Evolutionary conservation across 345 rosid species (phyloP).

Genomic region (Moringa oleifera): DNA sequence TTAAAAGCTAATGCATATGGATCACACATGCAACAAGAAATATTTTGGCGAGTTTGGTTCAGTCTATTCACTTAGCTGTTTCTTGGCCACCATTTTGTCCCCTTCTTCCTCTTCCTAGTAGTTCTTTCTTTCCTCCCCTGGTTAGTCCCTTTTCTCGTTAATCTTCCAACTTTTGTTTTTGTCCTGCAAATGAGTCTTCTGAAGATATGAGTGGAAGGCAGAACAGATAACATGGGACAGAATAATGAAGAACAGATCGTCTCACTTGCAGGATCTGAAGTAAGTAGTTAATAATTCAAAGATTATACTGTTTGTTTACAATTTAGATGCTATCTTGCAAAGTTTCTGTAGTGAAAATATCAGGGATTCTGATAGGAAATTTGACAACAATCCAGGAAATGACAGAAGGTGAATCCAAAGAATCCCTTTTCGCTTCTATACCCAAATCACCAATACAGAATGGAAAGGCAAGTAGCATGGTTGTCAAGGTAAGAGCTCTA

Average conservation of each 20-base stretch:
- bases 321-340: neutral
- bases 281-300: slow-evolving; percentile 13
- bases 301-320: neutral
- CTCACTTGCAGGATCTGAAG: slow-evolving; percentile 32
- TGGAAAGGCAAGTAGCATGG: slow-evolving; percentile 62
- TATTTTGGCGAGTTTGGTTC: slow-evolving; percentile 22
- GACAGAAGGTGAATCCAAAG: slow-evolving; percentile 36
- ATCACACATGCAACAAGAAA: slow-evolving; percentile 19
- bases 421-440: slow-evolving; percentile 33
- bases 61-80: slow-evolving; percentile 21
- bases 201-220: neutral
- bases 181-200: slow-evolving; percentile 5
- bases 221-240: slow-evolving; percentile 24
- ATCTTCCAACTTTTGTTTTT: neutral
- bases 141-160: neutral
- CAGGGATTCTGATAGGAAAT: slow-evolving; percentile 3
- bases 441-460: slow-evolving; percentile 36
- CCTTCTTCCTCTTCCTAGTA: neutral
- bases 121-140: neutral
- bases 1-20: slow-evolving; percentile 2
- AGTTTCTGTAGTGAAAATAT: neutral
- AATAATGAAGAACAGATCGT: slow-evolving; percentile 22
- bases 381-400: slow-evolving; percentile 22
- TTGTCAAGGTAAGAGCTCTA: slow-evolving; percentile 42
- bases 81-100: neutral